These are phyloP conservation scores for Cladophialophora immunda DNA, from an alignment of 2,329 filamentous ascomycete species.

Conservation along the genomic window DNA sequence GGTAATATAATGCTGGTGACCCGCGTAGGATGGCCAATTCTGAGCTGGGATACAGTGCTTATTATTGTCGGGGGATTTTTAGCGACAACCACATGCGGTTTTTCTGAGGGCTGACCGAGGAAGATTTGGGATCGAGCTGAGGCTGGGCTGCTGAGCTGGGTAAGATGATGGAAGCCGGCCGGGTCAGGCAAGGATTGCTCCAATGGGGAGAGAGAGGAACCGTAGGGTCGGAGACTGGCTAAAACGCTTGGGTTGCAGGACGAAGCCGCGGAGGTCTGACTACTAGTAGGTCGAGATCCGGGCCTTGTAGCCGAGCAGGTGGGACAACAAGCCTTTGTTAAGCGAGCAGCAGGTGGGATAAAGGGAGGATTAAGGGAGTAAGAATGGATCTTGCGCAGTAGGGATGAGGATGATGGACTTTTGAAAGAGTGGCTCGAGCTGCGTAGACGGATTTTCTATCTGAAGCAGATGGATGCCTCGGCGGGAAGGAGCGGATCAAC, in stretches of 20 bases:
- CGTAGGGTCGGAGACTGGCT: not conserved
- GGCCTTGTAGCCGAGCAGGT: not conserved
- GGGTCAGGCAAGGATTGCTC: not conserved
- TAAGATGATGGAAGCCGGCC: not conserved
- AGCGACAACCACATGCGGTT: not conserved
- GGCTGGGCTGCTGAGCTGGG: conserved; percentile 10
- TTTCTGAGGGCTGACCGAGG: conserved; percentile 2
- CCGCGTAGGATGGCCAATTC: not conserved
- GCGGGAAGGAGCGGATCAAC: not conserved
- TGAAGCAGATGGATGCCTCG: not conserved
- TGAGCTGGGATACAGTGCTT: conserved; percentile 25
- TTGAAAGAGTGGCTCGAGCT: not conserved
- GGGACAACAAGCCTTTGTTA: not conserved
- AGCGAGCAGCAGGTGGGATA: not conserved
- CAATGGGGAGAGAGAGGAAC: not conserved
- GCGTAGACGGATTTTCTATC: not conserved
- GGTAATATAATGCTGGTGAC: conserved; percentile 14
- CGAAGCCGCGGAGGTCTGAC: not conserved
- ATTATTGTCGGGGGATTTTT: conserved; percentile 3
- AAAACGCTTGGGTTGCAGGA: conserved; percentile 1
- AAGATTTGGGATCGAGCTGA: not conserved
- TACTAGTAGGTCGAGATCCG: not conserved
- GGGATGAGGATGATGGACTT: not conserved
- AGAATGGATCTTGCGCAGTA: not conserved
- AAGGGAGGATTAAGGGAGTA: not conserved